Percentiles rank a stretch among this genome's conserved stretches.
Conservation (phyloP, 2,329 filamentous ascomycete genomes). For the Fusarium gaditjirri region DNA sequence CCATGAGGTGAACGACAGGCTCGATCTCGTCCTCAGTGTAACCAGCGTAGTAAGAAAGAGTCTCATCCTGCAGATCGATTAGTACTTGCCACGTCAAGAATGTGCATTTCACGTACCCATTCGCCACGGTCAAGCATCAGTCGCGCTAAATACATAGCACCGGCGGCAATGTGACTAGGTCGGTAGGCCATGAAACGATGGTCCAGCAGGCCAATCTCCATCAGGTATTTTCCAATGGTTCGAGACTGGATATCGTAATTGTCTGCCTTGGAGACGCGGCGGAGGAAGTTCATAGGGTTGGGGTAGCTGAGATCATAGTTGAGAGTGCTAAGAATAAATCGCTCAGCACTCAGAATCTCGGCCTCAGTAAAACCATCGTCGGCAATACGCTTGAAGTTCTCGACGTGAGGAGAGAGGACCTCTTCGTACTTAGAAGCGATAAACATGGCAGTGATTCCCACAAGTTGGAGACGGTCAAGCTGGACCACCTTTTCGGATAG, state of each 20-base stretch:
- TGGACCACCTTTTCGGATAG: conserved; percentile 95
- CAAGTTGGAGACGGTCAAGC: conserved; percentile 93
- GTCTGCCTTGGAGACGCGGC: conserved; percentile 98
- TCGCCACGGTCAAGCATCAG: conserved; percentile 89
- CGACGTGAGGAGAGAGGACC: conserved; percentile 94
- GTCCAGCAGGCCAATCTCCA: conserved; percentile 96
- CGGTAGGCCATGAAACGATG: conserved; percentile 92
- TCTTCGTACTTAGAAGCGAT: conserved; percentile 99
- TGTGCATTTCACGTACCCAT: conserved; percentile 75
- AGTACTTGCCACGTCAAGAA: conserved; percentile 40
- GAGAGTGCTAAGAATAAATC: conserved; percentile 88
- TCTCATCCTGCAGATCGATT: conserved; percentile 72
- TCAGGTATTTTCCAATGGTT: conserved; percentile 96
- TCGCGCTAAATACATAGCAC: conserved; percentile 93
- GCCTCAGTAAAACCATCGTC: conserved; percentile 96
- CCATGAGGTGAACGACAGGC: conserved; percentile 92
- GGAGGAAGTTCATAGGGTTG: conserved; percentile 99
- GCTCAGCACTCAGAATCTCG: conserved; percentile 96
- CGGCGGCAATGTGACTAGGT: conserved; percentile 90
- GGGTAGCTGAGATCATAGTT: conserved; percentile 98
- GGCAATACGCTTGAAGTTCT: conserved; percentile 96
- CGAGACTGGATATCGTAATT: conserved; percentile 99
- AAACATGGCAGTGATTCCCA: conserved; percentile 99
- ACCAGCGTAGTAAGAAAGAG: conserved; percentile 88
- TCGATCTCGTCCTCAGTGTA: conserved; percentile 94